These are phyloP conservation scores for Rhodotorula taiwanensis DNA, from an alignment of 768 basidiomycete genomes.

Conservation along the genomic window DNA sequence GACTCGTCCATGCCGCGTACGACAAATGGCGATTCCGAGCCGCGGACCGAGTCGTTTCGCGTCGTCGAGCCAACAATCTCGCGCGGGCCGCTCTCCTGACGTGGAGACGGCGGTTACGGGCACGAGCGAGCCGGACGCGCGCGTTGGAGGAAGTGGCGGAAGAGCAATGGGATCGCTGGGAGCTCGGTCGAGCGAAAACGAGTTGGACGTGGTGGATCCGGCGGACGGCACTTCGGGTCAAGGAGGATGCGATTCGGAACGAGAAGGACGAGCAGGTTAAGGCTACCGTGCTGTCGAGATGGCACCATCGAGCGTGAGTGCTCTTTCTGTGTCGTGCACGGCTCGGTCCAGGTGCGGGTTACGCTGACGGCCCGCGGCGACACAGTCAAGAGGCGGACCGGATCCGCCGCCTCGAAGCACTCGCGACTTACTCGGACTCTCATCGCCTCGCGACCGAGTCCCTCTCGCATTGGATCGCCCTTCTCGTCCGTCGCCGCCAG, in stretches of 20 bases:
- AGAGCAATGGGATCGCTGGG: neutral
- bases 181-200: neutral
- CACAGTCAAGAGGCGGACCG: neutral
- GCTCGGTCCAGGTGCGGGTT: too few relatives aligned
- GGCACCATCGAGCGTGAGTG: constrained; percentile 11
- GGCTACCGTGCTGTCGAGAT: neutral
- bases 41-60: too few relatives aligned
- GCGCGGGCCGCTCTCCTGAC: neutral
- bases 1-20: too few relatives aligned
- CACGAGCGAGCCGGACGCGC: neutral
- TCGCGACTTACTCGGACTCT: neutral
- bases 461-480: neutral
- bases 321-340: too few relatives aligned
- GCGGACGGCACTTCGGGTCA: neutral
- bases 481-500: neutral
- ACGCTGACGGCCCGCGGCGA: too few relatives aligned
- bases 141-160: neutral
- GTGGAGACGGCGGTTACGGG: neutral
- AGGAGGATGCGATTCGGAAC: neutral
- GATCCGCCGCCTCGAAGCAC: neutral
- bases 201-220: neutral
- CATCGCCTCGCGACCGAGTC: neutral
- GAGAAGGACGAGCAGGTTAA: neutral
- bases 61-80: too few relatives aligned
- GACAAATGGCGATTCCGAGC: too few relatives aligned